Evolutionary conservation across 75 land plant genomes (phyloP).

Genomic region (Pseudotsuga menziesii): DNA sequence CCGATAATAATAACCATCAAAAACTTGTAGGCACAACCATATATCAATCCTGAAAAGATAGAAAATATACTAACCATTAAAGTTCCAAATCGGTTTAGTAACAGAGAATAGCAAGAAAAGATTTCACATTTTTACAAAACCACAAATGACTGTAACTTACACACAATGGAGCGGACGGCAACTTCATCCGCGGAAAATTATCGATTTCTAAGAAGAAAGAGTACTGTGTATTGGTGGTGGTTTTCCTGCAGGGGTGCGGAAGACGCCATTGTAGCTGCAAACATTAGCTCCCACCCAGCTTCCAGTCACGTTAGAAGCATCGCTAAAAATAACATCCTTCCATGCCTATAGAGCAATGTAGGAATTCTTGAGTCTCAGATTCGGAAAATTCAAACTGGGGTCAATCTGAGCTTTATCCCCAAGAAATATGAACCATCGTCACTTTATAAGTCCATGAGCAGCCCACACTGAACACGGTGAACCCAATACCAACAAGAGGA

Average conservation of each 20-base stretch:
- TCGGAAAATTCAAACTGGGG: constrained; percentile 24
- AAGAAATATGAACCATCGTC: neutral
- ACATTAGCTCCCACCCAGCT: constrained; percentile 56
- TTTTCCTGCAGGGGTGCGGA: constrained; percentile 40
- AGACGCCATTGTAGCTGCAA: constrained; percentile 51
- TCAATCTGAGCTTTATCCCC: neutral
- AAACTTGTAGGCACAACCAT: too few relatives aligned
- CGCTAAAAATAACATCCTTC: constrained; percentile 58
- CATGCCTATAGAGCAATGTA: constrained; percentile 81
- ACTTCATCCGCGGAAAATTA: too few relatives aligned
- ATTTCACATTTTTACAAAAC: too few relatives aligned
- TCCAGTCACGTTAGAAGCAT: constrained; percentile 43
- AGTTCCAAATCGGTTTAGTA: too few relatives aligned
- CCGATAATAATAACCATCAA: too few relatives aligned
- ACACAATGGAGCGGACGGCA: too few relatives aligned
- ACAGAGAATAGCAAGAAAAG: too few relatives aligned
- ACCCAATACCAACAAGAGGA: neutral
- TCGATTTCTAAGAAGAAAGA: too few relatives aligned
- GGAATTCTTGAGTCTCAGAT: constrained; percentile 43
- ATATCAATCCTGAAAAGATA: too few relatives aligned
- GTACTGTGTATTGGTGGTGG: too few relatives aligned
- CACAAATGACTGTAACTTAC: too few relatives aligned
- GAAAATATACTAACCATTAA: too few relatives aligned
- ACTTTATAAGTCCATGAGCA: neutral
- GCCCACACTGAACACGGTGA: neutral